Base-by-base conservation (phyloP, 192 early-diverging fungal genomes). In the Backusella morwellensis region DNA sequence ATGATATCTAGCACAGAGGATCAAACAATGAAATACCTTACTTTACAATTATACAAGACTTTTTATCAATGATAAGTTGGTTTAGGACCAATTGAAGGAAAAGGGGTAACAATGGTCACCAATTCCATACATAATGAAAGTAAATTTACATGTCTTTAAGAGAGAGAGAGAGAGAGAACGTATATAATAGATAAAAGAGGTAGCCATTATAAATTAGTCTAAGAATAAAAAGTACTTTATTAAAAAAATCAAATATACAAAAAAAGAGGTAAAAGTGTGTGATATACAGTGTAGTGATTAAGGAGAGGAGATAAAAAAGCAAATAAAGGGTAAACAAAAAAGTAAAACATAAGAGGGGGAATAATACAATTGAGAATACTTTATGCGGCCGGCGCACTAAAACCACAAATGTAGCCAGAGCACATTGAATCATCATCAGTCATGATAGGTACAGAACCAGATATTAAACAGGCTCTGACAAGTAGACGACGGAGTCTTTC, bases 341-440 rank as follows among this genome's bases (percentile, higher is more conserved):
- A 50, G 29, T 67, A 68, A 36, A 34, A 68, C 15, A 35, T 47
- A 26, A 71, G 23, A 59, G 34, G 66, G 66, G 42, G 77, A 80
- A 41, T 77, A 72, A 44, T 75, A 35, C 34, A 70, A 52, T 26
- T 34, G 73, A 32, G 40, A 74, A 34, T 26, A 38, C 40, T 66
- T 76, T 81, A 81, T 56, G 80, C 80, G 66, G 80, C 80, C 69
- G 80, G 80, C 63, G 80, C 80, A 66, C 80, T 71, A 68, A 77
- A 67, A n/a, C 80, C 80, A 70, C 50, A 47, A 54, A 76, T 76
- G 41, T 56, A 81, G 12, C 75, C 76, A 42, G 68, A 68, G 44
- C 52, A 75, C 14, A 35, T 63, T 11, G 73, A 40, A 34, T 70
- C 76, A 38, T 77, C 76, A 0, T 76, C 75, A 11, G 34, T 67